Percentiles rank a stretch among this genome's conserved stretches.
phyloP scores from a whole-genome alignment of 2,329 filamentous ascomycete genomes.

The Aspergillus neoniger region DNA sequence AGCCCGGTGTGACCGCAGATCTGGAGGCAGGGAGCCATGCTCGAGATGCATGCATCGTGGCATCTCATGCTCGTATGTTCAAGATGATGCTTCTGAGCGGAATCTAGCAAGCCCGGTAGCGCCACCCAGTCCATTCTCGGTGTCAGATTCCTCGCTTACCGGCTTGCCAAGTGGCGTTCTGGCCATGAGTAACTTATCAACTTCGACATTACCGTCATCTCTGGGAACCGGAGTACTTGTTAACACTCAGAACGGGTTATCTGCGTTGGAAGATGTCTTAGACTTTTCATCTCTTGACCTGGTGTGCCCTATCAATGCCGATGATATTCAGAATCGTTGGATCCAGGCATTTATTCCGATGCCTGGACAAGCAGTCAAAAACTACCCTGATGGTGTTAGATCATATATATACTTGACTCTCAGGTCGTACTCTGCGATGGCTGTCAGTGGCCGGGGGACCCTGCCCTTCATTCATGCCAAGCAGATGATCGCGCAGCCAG shows the following conservation, averaged over 20 bases:
- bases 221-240: too few relatives aligned
- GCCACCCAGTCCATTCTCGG: too few relatives aligned
- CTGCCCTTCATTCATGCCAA: conserved; percentile 51
- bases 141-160: too few relatives aligned
- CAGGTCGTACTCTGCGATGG: conserved; percentile 47
- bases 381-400: conserved; percentile 42
- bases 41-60: neutral
- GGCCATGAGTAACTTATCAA: too few relatives aligned
- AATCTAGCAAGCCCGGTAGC: too few relatives aligned
- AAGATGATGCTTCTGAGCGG: too few relatives aligned
- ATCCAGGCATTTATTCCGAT: conserved; percentile 51
- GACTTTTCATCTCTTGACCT: conserved; percentile 42
- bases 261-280: conserved; percentile 7
- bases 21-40: neutral
- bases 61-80: too few relatives aligned
- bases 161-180: too few relatives aligned
- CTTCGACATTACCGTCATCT: too few relatives aligned
- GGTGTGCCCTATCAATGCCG: conserved; percentile 50
- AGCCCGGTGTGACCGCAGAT: conserved; percentile 1
- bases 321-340: conserved; percentile 54
- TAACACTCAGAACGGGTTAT: too few relatives aligned
- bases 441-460: conserved; percentile 39
- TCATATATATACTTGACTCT: conserved; percentile 47
- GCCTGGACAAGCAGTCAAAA: conserved; percentile 47
- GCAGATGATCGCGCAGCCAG: conserved; percentile 33